Evolutionary conservation across 805 yeast genomes (phyloP), one percentile per base, ranked within the genome.

Genomic region (Metschnikowia drakensbergensis): DNA sequence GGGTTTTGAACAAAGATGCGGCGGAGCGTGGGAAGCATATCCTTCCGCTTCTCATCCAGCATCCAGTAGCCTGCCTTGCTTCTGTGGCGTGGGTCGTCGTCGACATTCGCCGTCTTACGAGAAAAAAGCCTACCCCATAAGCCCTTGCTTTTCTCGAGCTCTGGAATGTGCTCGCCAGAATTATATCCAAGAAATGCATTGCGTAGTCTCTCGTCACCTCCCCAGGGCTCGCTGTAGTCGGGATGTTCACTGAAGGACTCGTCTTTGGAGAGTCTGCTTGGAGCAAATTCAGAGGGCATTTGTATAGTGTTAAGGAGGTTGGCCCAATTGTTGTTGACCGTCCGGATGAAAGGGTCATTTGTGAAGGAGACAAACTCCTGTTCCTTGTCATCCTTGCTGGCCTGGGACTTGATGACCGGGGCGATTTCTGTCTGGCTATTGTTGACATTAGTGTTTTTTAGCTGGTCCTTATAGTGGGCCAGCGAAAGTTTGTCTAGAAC

Each of bases 1-100:
- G 96, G 91, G 62, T 87, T 89, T 53, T 81, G 80, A 47, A 87
- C 75, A 30, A 91, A 68, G 27, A 85, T 68, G 39, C 82, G 73
- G 47, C 71, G 71, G 8, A 90, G 57, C 30, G 77, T 73, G 2
- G 94, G 88, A 47, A 77, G 70, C 81, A 88, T 77, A 54, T 80
- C 81, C 48, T 78, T 79, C 51, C 83, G 73, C 50, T 77, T 84
- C 60, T 73, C 83, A 50, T 76, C 72, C 50, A 84, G 75, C 82
- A 80, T 78, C 88, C 88, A 83, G 60, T 82, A 82, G 5, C 82
- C 82, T 0, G 87, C 87, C 48, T 74, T 75, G 11, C 83, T 74
- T 43, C 80, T 63, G 35, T 79, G 75, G 49, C 72, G 50, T 6
- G 59, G 57, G 31, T 51, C 39, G 41, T 57, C 59, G 7, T 52